These are phyloP conservation scores for Podospora conica DNA, from an alignment of 495 filamentous ascomycete genomes.

Conservation along the genomic window DNA sequence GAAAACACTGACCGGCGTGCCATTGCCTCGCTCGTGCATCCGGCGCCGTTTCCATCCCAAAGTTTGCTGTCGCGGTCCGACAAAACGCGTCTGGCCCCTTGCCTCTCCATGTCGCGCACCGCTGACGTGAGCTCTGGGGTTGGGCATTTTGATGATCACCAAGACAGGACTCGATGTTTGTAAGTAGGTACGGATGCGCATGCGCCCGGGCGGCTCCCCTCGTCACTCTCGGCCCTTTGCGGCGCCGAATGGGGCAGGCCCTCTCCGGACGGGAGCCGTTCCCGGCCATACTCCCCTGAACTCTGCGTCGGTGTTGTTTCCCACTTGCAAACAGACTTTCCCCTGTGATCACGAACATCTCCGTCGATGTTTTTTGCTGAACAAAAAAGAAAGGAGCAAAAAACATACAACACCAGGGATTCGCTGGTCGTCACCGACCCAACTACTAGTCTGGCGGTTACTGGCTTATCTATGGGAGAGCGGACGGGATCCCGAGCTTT, in stretches of 20 bases:
- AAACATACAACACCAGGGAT: conserved; percentile 42
- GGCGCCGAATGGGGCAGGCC: neutral
- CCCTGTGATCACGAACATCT: neutral
- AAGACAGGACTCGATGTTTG: neutral
- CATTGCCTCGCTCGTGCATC: too few relatives aligned
- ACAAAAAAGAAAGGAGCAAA: neutral
- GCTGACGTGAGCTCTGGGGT: neutral
- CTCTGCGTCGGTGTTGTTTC: neutral
- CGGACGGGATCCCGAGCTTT: conserved; percentile 48
- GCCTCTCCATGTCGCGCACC: neutral
- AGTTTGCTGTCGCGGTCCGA: neutral
- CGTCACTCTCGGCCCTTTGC: neutral
- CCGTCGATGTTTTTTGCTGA: neutral
- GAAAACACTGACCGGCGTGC: neutral
- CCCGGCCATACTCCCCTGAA: neutral
- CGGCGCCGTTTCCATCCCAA: too few relatives aligned
- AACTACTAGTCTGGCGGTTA: conserved; percentile 37
- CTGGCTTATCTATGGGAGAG: conserved; percentile 43
- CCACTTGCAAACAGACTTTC: neutral
- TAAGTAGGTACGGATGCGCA: neutral
- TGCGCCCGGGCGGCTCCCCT: neutral
- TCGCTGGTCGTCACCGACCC: conserved; percentile 34
- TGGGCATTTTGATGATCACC: neutral
- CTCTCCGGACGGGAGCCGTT: neutral
- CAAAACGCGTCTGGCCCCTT: neutral